Base-by-base conservation (phyloP, 2,329 filamentous ascomycete genomes). In the Xylariales sp. region DNA sequence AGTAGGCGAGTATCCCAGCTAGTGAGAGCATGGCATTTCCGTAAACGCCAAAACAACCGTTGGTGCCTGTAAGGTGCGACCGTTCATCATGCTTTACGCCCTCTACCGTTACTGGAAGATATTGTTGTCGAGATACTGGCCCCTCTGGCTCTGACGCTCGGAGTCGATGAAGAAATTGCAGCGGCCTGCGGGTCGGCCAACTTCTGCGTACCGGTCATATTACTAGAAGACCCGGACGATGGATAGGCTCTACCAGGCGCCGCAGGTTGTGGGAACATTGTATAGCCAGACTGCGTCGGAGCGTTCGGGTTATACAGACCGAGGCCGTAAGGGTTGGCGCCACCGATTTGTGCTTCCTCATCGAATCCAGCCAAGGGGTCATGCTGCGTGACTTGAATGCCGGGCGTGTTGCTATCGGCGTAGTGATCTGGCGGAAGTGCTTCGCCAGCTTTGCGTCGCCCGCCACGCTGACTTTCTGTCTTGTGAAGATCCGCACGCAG, bases 281-380 rank as follows among this genome's bases (percentile, higher is more conserved):
- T 24, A 22, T 32, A 40, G 6, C 28, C 31, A 4, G 14, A 27
- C 15, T 42, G 39, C 12, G 19, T 11, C 16, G 20, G 22, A 18
- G 29, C 18, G 19, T 20, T 18, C n/a, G 24, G 25, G 20, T 31
- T 12, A 10, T 42, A 42, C 9, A 27, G 11, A 9, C 32, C 32
- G 9, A 7, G 8, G 8, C 8, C 9, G 15, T 32, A 57, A 3
- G 53, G 52, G 37, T 53, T 50, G 14, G 51, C 46, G 1, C 54
- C 54, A 7, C 57, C 59, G 10, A 56, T 27, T 34, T 60, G 53
- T 6, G 59, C 57, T 40, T 61, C 59, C 40, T 61, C 59, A 31
- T 61, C 59, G 24, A 50, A 61, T 4, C 47, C 49, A 4, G 38
- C 34, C 45, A 51, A 12, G 12, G 27, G 19, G 5, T 15, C 44